Evolutionary conservation across 495 filamentous ascomycete species (phyloP), one percentile per base, ranked within the genome.

Genomic region (Xanthoparmelia taractica): DNA sequence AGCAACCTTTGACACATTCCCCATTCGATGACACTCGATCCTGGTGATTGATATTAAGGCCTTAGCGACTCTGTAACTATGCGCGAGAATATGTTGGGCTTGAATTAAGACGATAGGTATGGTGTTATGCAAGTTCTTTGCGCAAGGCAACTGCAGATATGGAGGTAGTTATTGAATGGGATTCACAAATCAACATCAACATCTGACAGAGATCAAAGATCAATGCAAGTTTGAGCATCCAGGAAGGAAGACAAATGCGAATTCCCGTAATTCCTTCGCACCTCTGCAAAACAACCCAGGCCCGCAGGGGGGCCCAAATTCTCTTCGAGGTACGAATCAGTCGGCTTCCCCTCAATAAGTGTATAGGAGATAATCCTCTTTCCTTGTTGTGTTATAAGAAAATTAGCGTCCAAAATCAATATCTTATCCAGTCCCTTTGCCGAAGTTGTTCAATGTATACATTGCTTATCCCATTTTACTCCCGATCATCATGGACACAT

Each of bases 141-240:
- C 83, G 72, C 82, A 85, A 72, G 89, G 88, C 52, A 79, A 80
- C 58, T 96, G 91, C 78, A 85, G 78, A 68, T 87, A 80, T 70
- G 91, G 90, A 69, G 77, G 80, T 79, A 74, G 40, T n/a, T n/a
- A 4, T 18, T n/a, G 57, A n/a, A 25, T 37, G 8, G 20, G 12
- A 13, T 41, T 25, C 8, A 33, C 1, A 36, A 1, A 31, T 11
- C 58, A 15, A 18, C 4, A 47, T 29, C 0, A 36, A 58, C 60
- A 55, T 36, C 50, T 74, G 66, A 74, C 52, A 11, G 8, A 23
- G 36, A 8, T 58, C 10, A 59, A 85, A 54, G 84, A 81, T 48
- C 70, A 72, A 17, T 87, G 84, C 73, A 79, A 71, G 63, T 75
- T 73, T 72, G 82, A 85, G 58, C 84, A 87, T 69, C 81, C 81